Evolutionary conservation across 176 grass and related monocot species (phyloP), one percentile per base, ranked within the genome.

Genomic region (Oryza coarctata): DNA sequence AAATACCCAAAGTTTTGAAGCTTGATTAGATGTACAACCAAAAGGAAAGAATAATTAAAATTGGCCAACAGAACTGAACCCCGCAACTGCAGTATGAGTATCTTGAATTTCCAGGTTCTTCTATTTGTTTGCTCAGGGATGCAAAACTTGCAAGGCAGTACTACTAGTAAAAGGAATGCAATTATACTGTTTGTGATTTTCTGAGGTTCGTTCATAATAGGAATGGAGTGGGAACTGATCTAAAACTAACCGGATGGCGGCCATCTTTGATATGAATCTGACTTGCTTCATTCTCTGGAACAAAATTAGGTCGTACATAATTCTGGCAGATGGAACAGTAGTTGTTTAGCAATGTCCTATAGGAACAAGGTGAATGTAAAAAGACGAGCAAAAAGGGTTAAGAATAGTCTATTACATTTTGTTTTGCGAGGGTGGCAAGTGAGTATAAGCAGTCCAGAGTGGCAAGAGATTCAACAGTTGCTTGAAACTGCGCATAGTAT

Each of bases 361-460:
- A 62, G 30, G 26, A 60, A 44, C 8, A 61, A 31, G 3, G 22
- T 75, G 50, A 9, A 62, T 27, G 11, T 68, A 39, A 47, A 74
- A 65, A 55, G 65, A 13, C 83, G 23, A 80, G 23, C 18, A 47
- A 12, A 47, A 8, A 63, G 33, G 38, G 67, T 52, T 26, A 44
- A 80, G 11, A 65, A n/a, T 64, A 62, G 57, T 14, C 1, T 40
- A 74, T 67, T 89, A 95, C 95, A 89, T 98, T 88, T 60, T 93
- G 89, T 82, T 90, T 98, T 76, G 92, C 87, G 67, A 93, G 61
- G 77, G 73, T 84, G 22, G 92, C 90, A 73, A 98, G 79, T 57
- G 95, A 95, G 77, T 91, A 87, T 75, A 95, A 86, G 68, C 95
- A 98, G 81, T 98, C 95, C 47, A 98, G 76, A 81, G 90, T 58